phyloP scores from a whole-genome alignment of 345 rosid genomes.

The Corchorus capsularis region DNA sequence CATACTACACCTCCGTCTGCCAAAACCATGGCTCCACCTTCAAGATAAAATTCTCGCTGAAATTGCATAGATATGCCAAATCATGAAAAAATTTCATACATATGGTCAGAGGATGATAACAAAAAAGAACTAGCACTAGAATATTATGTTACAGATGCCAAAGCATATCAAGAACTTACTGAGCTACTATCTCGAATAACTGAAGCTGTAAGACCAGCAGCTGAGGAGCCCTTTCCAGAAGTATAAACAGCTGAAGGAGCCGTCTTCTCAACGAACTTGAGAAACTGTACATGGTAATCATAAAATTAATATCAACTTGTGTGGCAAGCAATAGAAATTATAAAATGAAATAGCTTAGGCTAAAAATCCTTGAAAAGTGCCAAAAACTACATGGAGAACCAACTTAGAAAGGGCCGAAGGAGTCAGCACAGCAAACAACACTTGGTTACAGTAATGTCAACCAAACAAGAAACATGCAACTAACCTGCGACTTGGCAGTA shows the following conservation, averaged over 20 bases:
- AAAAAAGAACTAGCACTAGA: not conserved
- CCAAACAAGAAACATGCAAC: conserved; percentile 7
- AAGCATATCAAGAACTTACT: conserved; percentile 47
- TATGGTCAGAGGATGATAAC: not conserved
- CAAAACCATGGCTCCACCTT: conserved; percentile 99
- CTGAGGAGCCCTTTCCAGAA: conserved; percentile 97
- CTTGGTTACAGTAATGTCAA: conserved; percentile 8
- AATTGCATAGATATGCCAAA: conserved; percentile 16
- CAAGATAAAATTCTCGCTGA: conserved; percentile 96
- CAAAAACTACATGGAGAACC: not conserved
- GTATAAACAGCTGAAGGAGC: conserved; percentile 97
- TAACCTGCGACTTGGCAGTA: conserved; percentile 96
- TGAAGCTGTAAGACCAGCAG: conserved; percentile 98
- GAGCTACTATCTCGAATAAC: conserved; percentile 86
- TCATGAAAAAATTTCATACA: conserved; percentile 18
- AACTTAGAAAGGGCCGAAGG: not conserved
- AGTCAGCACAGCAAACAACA: conserved; percentile 3
- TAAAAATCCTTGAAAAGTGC: conserved; percentile 2
- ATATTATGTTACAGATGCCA: not conserved
- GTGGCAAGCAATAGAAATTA: conserved; percentile 8
- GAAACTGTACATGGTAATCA: conserved; percentile 54
- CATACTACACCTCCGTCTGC: conserved; percentile 99
- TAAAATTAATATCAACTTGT: conserved; percentile 26
- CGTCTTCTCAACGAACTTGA: conserved; percentile 95
- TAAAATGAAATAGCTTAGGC: not conserved